Evolutionary conservation across 495 filamentous ascomycete genomes (phyloP).

Genomic region (Parathielavia appendiculata): DNA sequence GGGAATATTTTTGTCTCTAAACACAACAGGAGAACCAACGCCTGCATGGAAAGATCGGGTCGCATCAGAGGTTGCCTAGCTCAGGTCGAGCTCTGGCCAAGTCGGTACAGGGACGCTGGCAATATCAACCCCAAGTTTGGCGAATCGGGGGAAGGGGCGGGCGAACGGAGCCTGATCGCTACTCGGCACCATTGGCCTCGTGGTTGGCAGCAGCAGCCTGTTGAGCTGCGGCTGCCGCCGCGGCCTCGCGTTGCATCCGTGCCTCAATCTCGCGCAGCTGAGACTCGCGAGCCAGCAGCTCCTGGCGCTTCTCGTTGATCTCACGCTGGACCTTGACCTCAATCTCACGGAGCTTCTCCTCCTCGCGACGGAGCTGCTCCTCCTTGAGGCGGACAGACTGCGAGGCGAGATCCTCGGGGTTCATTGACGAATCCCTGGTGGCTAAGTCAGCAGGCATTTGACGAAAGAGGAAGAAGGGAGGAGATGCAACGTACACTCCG

Average conservation of each 20-base stretch:
- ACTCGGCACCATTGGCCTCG: conserved; percentile 47
- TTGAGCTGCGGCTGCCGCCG: conserved; percentile 32
- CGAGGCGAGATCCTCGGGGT: conserved; percentile 92
- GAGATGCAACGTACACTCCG: conserved; percentile 62
- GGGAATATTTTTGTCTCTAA: conserved; percentile 40
- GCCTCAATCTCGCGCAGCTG: conserved; percentile 90
- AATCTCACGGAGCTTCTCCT: conserved; percentile 99
- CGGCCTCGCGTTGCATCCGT: conserved; percentile 54
- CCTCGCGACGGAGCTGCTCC: conserved; percentile 95
- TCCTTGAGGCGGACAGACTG: conserved; percentile 98
- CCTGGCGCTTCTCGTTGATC: conserved; percentile 99
- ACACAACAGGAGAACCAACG: conserved; percentile 37
- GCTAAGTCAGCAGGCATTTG: conserved; percentile 32
- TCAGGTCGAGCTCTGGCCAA: conserved; percentile 16
- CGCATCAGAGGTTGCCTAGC: conserved; percentile 22
- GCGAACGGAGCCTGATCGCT: conserved; percentile 29
- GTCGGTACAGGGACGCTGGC: conserved; percentile 21
- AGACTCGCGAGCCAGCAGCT: conserved; percentile 93
- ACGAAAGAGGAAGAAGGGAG: conserved; percentile 1
- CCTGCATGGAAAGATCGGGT: conserved; percentile 31
- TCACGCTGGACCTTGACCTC: conserved; percentile 98
- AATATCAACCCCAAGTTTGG: conserved; percentile 7
- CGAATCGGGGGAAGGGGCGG: background rate
- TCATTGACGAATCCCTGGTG: conserved; percentile 76
- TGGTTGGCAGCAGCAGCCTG: conserved; percentile 28